Percentiles rank a stretch among this genome's conserved stretches.
Evolutionary conservation across 208 protist species (phyloP).

Genomic region (Leishmania amazonensis): DNA sequence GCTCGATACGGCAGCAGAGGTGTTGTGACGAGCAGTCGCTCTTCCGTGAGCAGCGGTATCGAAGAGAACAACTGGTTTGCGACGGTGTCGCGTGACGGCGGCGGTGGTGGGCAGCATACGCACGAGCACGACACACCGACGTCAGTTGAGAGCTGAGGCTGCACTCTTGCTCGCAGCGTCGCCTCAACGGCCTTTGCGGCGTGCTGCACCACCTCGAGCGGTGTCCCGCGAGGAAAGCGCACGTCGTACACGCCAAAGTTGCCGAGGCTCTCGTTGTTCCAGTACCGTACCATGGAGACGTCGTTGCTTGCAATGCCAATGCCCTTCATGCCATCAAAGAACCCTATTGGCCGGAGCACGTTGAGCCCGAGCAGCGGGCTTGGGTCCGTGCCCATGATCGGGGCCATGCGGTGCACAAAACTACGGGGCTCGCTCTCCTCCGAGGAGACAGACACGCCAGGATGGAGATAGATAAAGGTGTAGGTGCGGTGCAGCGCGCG

Average conservation of each 20-base stretch:
- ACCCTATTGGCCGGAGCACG: constrained; percentile 77
- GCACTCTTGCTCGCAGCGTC: constrained; percentile 36
- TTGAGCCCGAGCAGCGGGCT: constrained; percentile 66
- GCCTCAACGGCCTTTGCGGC: constrained; percentile 34
- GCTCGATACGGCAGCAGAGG: constrained; percentile 79
- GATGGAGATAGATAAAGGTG: constrained; percentile 61
- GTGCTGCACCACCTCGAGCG: constrained; percentile 47
- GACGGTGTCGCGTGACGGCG: constrained; percentile 15
- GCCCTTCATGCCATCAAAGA: constrained; percentile 79
- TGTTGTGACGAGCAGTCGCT: constrained; percentile 65
- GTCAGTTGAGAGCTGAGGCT: constrained; percentile 37
- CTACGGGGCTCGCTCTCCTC: constrained; percentile 77
- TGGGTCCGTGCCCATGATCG: constrained; percentile 39
- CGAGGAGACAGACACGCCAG: constrained; percentile 72
- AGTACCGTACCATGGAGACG: constrained; percentile 85
- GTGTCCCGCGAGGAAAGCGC: constrained; percentile 70
- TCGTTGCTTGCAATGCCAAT: constrained; percentile 82
- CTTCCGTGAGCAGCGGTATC: constrained; percentile 26
- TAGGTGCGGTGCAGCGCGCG: constrained; percentile 84
- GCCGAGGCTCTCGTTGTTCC: constrained; percentile 89
- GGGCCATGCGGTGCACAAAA: constrained; percentile 82
- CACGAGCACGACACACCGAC: constrained; percentile 63
- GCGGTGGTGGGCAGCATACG: constrained; percentile 21
- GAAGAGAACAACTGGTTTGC: constrained; percentile 16
- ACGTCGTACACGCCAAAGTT: constrained; percentile 89